A percentile compares a stretch with the other conserved stretches of the same genome.
Conservation (phyloP, 1,139 yeast genomes). For the Kurtzmaniella quercitrusa region DNA sequence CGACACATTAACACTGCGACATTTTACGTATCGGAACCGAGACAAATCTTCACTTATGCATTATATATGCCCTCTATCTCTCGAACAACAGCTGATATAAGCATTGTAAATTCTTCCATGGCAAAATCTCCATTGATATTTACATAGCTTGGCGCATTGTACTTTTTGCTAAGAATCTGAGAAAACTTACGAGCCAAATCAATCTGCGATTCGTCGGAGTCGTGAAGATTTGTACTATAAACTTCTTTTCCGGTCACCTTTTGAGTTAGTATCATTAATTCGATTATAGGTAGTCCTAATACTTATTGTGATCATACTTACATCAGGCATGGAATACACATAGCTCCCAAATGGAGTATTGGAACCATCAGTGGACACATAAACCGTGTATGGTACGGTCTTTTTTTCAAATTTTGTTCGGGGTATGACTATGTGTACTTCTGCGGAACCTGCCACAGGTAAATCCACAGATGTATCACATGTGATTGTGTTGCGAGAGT, state of each 20-base stretch:
- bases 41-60: too few relatives aligned
- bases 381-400: constrained; percentile 3
- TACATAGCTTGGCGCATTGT: constrained; percentile 7
- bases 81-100: constrained; percentile 3
- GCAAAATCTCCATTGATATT: constrained; percentile 7
- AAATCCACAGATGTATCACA: neutral
- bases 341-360: constrained; percentile 6
- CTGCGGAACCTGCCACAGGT: neutral
- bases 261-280: constrained; percentile 3
- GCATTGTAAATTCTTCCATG: constrained; percentile 8
- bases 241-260: constrained; percentile 2
- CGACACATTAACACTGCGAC: neutral
- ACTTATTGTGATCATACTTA: constrained; percentile 2
- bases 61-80: constrained; percentile 3
- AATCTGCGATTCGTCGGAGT: constrained; percentile 3
- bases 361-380: constrained; percentile 5
- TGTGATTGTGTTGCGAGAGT: neutral
- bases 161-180: constrained; percentile 4
- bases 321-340: constrained; percentile 7
- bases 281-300: neutral
- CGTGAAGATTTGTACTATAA: constrained; percentile 6
- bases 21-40: too few relatives aligned
- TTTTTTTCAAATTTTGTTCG: neutral
- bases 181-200: constrained; percentile 7
- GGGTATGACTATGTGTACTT: neutral